Percentiles rank a stretch among this genome's conserved stretches.
These are phyloP conservation scores for Starmerella floricola DNA, from an alignment of 805 yeast genomes.

Conservation along the genomic window DNA sequence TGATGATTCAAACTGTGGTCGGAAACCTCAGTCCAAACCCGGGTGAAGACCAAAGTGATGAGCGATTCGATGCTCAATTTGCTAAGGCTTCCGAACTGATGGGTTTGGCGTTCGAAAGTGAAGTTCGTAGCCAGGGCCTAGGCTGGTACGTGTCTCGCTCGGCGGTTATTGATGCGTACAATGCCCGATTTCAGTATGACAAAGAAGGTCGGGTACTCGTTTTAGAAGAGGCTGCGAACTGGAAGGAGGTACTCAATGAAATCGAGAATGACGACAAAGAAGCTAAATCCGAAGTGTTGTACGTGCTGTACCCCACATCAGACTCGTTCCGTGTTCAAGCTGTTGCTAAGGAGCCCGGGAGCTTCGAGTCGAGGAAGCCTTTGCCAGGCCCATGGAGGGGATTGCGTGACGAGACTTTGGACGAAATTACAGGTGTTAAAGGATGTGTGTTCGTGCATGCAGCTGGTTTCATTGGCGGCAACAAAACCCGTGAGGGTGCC, in stretches of 20 bases:
- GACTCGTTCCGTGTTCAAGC: constrained; percentile 77
- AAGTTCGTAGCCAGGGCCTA: constrained; percentile 58
- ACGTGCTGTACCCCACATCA: constrained; percentile 73
- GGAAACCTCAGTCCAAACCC: constrained; percentile 75
- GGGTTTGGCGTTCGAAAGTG: constrained; percentile 65
- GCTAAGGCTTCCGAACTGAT: constrained; percentile 61
- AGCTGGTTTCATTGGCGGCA: constrained; percentile 93
- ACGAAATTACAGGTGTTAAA: constrained; percentile 61
- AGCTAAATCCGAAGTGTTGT: constrained; percentile 41
- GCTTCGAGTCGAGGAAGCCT: constrained; percentile 76
- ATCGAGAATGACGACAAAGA: constrained; percentile 36
- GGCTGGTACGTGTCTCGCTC: constrained; percentile 87
- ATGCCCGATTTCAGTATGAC: constrained; percentile 46
- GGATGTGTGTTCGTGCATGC: constrained; percentile 92
- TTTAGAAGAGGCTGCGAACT: constrained; percentile 70
- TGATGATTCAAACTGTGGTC: constrained; percentile 67
- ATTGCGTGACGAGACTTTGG: constrained; percentile 74
- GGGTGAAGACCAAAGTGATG: constrained; percentile 58
- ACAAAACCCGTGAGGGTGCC: constrained; percentile 66
- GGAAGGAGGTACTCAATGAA: constrained; percentile 82
- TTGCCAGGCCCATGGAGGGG: constrained; percentile 92
- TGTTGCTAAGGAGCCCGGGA: constrained; percentile 64
- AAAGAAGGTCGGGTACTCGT: constrained; percentile 60
- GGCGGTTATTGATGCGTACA: constrained; percentile 59
- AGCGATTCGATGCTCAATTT: constrained; percentile 50